phyloP scores from a whole-genome alignment of 1,139 yeast species.

The Kodamaea anthophila region DNA sequence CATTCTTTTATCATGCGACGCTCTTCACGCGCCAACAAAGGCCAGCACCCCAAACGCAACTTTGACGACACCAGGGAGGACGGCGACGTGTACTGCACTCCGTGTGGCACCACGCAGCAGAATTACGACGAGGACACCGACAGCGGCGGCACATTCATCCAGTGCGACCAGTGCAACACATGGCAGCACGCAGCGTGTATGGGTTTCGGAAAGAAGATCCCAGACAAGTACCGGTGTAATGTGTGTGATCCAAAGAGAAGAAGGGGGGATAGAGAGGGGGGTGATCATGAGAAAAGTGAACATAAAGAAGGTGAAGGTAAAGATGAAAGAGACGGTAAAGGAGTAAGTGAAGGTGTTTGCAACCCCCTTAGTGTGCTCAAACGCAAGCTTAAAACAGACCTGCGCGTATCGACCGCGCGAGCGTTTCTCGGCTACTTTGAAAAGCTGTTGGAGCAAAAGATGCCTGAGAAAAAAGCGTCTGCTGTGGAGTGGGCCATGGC shows the following conservation, averaged over 20 bases:
- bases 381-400: conserved; percentile 20
- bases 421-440: conserved; percentile 35
- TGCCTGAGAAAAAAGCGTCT: conserved; percentile 18
- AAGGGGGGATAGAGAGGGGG: not conserved
- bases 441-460: conserved; percentile 31
- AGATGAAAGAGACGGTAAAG: conserved; percentile 2
- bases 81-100: conserved; percentile 48
- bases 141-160: conserved; percentile 61
- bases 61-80: conserved; percentile 13
- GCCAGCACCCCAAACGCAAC: conserved; percentile 31
- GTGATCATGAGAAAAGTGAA: not conserved
- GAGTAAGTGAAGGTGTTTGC: no score
- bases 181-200: conserved; percentile 86
- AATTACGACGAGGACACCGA: conserved; percentile 59
- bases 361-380: conserved; percentile 11
- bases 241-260: conserved; percentile 15
- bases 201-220: conserved; percentile 38
- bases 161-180: conserved; percentile 69
- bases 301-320: not conserved
- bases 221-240: conserved; percentile 29
- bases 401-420: conserved; percentile 31
- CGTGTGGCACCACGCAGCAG: conserved; percentile 60
- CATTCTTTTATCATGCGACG: conserved; percentile 18
- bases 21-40: conserved; percentile 36
- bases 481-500: conserved; percentile 34